These are phyloP conservation scores for Pseudovirgaria hyperparasitica DNA, from an alignment of 2,329 filamentous ascomycete species.

Conservation along the genomic window DNA sequence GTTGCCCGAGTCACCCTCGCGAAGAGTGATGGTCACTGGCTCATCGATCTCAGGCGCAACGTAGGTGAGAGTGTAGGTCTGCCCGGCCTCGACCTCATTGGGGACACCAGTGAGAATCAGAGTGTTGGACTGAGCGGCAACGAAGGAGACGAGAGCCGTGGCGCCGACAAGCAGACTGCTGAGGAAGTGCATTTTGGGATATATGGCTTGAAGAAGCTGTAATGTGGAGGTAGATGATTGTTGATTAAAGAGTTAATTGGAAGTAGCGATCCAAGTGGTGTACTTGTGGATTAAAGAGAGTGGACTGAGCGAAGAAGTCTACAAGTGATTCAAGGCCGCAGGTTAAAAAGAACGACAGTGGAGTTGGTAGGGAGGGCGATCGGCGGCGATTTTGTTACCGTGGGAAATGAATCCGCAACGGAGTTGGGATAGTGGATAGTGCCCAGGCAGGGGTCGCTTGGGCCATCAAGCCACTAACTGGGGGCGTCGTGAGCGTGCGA, in stretches of 20 bases:
- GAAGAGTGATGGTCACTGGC: constrained; percentile 43
- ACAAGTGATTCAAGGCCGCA: too few species aligned
- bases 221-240: not conserved
- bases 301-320: too few species aligned
- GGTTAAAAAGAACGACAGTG: too few species aligned
- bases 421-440: too few species aligned
- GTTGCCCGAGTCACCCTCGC: constrained; percentile 37
- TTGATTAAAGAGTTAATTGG: too few species aligned
- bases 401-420: too few species aligned
- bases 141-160: constrained; percentile 24
- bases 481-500: too few species aligned
- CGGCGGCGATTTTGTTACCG: too few species aligned
- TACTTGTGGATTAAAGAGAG: constrained; percentile 9
- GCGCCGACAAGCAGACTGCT: constrained; percentile 32
- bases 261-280: constrained; percentile 5
- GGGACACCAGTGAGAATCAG: constrained; percentile 37
- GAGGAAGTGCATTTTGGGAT: constrained; percentile 38
- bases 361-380: too few species aligned
- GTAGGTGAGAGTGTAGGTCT: constrained; percentile 37
- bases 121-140: constrained; percentile 29
- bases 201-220: not conserved
- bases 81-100: constrained; percentile 33
- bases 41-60: constrained; percentile 25
- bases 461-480: too few species aligned
- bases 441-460: too few species aligned